Percentiles rank a stretch among this genome's conserved stretches.
These are phyloP conservation scores for Stagonosporopsis chrysanthemi DNA, from an alignment of 2,329 filamentous ascomycete genomes.

Conservation along the genomic window DNA sequence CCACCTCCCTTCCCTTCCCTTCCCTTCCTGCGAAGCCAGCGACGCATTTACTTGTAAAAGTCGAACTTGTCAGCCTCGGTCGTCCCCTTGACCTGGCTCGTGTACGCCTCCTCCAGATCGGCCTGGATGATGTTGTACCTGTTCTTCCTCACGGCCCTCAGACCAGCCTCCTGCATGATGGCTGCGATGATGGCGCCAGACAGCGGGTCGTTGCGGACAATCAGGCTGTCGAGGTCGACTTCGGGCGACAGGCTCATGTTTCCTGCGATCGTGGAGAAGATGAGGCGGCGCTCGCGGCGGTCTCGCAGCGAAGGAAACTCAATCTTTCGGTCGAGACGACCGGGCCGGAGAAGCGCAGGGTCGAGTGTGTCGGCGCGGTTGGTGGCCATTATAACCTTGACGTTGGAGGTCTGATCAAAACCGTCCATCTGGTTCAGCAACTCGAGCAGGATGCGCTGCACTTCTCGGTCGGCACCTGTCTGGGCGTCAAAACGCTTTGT, in stretches of 20 bases:
- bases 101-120: conserved; percentile 96
- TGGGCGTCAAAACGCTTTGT: conserved; percentile 99
- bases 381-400: conserved; percentile 99
- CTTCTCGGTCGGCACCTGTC: conserved; percentile 96
- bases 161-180: conserved; percentile 98
- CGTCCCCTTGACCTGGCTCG: conserved; percentile 90
- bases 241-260: conserved; percentile 98
- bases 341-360: conserved; percentile 90
- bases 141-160: conserved; percentile 95
- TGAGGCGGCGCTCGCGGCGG: conserved; percentile 90
- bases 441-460: conserved; percentile 97
- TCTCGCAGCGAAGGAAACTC: conserved; percentile 97
- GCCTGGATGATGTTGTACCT: conserved; percentile 98
- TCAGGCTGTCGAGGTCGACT: conserved; percentile 93
- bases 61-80: conserved; percentile 80
- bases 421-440: conserved; percentile 99
- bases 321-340: conserved; percentile 96
- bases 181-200: conserved; percentile 96
- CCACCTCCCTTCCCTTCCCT: conserved; percentile 6
- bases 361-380: conserved; percentile 98
- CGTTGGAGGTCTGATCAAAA: conserved; percentile 98
- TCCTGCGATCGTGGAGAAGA: conserved; percentile 94
- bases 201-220: conserved; percentile 94
- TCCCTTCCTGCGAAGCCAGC: neutral
- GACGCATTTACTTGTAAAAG: conserved; percentile 56